A percentile compares a stretch with the other conserved stretches of the same genome.
Evolutionary conservation across 148 eudicot genomes (phyloP).

Genomic region (Fagopyrum esculentum): DNA sequence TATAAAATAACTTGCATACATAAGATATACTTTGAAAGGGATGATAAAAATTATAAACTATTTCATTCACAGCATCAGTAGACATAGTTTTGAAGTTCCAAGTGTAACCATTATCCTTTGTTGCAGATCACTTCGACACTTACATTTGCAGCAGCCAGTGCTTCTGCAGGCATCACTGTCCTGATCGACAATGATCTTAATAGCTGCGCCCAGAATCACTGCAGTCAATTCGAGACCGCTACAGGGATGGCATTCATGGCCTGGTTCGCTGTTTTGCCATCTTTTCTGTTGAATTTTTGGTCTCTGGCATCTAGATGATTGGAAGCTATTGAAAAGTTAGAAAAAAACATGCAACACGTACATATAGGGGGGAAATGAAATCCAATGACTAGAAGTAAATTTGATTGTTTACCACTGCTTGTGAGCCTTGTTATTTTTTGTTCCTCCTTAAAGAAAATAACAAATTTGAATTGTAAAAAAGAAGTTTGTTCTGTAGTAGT

Average conservation of each 20-base stretch:
- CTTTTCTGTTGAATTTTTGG: constrained; percentile 54
- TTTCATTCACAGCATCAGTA: neutral
- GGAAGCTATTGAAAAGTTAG: neutral
- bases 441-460: neutral
- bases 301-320: constrained; percentile 42
- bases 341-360: constrained; percentile 5
- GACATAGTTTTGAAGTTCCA: neutral
- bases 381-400: constrained; percentile 2
- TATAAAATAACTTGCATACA: too few relatives aligned
- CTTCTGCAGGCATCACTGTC: constrained; percentile 65
- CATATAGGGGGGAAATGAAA: constrained; percentile 9
- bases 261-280: constrained; percentile 55
- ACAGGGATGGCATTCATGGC: constrained; percentile 57
- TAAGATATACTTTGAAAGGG: neutral
- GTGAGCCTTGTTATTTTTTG: neutral
- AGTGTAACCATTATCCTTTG: neutral
- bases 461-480: constrained; percentile 6
- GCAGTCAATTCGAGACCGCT: constrained; percentile 53
- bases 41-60: neutral
- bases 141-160: constrained; percentile 64
- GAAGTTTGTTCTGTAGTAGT: neutral
- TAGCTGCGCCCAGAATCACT: constrained; percentile 41
- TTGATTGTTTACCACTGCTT: constrained; percentile 1
- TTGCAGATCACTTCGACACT: constrained; percentile 54
- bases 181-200: constrained; percentile 45